Conservation (phyloP, 768 basidiomycete genomes). For the Pholiota microspora region DNA sequence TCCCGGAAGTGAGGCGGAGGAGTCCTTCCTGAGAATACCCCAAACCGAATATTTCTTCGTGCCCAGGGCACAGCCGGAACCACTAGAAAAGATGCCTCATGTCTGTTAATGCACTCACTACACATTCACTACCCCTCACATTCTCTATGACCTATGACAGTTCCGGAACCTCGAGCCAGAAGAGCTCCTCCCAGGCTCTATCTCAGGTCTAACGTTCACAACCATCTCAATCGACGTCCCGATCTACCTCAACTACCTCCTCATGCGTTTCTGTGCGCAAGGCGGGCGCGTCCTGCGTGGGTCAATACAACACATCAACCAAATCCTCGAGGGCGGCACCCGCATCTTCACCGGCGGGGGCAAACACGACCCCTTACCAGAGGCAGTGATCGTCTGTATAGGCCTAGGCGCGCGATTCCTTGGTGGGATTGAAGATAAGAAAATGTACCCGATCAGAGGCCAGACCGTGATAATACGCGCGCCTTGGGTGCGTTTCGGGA, state of each 20-base stretch:
- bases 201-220: constrained; percentile 55
- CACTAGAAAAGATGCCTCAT: constrained; percentile 52
- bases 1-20: constrained; percentile 51
- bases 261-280: constrained; percentile 54
- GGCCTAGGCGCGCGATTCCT: constrained; percentile 75
- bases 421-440: constrained; percentile 78
- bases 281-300: constrained; percentile 66
- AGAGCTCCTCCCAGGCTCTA: constrained; percentile 31
- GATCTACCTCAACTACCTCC: constrained; percentile 68
- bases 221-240: constrained; percentile 73
- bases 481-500: constrained; percentile 60
- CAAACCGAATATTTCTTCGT: constrained; percentile 61
- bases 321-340: constrained; percentile 64
- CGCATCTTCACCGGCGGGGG: constrained; percentile 29
- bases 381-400: constrained; percentile 67
- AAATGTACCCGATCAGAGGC: constrained; percentile 75
- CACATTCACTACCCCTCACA: background rate
- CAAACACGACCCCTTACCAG: constrained; percentile 28
- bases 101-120: constrained; percentile 33
- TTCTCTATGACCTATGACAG: constrained; percentile 21
- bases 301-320: constrained; percentile 64
- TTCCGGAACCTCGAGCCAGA: constrained; percentile 32
- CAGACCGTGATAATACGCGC: constrained; percentile 80
- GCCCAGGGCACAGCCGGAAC: constrained; percentile 36
- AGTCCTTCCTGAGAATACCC: constrained; percentile 60